Evolutionary conservation across 1,284 basidiomycete genomes (phyloP).

Genomic region (Golubevia pallescens): DNA sequence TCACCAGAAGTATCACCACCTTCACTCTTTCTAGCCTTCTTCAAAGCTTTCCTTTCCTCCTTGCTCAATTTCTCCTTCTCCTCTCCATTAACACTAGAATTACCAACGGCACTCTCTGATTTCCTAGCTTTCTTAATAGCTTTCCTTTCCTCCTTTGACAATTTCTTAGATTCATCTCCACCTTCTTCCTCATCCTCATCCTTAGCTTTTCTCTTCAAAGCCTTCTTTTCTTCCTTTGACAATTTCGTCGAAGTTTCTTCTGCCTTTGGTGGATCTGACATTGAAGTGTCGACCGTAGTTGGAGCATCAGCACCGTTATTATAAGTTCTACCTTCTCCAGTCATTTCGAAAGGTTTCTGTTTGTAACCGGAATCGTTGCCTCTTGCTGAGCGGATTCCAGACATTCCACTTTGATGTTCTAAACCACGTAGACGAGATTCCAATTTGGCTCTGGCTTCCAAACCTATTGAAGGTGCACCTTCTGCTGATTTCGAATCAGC

Average conservation of each 20-base stretch:
- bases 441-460: conserved; percentile 91
- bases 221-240: conserved; percentile 18
- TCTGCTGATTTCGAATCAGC: conserved; percentile 85
- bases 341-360: conserved; percentile 54
- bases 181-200: conserved; percentile 1
- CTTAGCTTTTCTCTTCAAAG: conserved; percentile 9
- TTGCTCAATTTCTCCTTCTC: conserved; percentile 13
- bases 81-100: conserved; percentile 11
- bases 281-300: conserved; percentile 24
- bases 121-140: conserved; percentile 39
- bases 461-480: conserved; percentile 79
- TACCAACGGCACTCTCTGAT: conserved; percentile 21
- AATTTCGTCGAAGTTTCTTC: neutral
- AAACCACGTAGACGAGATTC: conserved; percentile 89
- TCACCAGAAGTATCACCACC: conserved; percentile 2
- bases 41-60: conserved; percentile 12
- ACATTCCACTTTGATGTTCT: conserved; percentile 67
- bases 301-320: conserved; percentile 54
- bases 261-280: conserved; percentile 22
- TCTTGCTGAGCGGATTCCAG: conserved; percentile 32
- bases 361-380: conserved; percentile 48
- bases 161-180: conserved; percentile 21
- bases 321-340: conserved; percentile 39
- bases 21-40: conserved; percentile 9
- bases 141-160: conserved; percentile 43